Evolutionary conservation across 2,329 filamentous ascomycete species (phyloP).

Genomic region (Colletotrichum sp.): DNA sequence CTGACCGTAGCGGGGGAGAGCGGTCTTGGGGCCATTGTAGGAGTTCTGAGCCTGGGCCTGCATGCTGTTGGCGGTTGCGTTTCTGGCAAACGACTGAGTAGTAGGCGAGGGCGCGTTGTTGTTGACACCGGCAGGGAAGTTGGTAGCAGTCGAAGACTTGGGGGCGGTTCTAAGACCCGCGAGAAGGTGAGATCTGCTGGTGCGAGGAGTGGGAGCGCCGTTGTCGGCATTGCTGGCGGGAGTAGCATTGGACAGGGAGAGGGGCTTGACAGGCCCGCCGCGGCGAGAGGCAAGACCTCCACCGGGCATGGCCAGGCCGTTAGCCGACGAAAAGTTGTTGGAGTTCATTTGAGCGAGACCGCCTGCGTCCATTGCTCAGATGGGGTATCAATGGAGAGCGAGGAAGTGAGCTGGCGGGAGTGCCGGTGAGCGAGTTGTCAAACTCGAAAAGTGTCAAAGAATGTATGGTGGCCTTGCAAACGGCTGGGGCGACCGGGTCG

Average conservation of each 20-base stretch:
- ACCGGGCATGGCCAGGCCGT: slow-evolving; percentile 76
- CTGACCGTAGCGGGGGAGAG: slow-evolving; percentile 52
- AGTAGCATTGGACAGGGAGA: slow-evolving; percentile 78
- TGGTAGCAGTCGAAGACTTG: slow-evolving; percentile 78
- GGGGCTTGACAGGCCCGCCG: slow-evolving; percentile 87
- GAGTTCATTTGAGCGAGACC: slow-evolving; percentile 99
- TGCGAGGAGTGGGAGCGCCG: slow-evolving; percentile 81
- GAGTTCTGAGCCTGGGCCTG: slow-evolving; percentile 49
- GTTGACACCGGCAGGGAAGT: slow-evolving; percentile 71
- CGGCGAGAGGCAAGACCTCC: slow-evolving; percentile 84
- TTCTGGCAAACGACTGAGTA: slow-evolving; percentile 47
- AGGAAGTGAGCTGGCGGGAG: background rate
- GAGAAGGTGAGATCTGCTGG: slow-evolving; percentile 91
- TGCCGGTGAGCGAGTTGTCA: slow-evolving; percentile 3
- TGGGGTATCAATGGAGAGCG: background rate
- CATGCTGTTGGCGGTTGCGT: slow-evolving; percentile 47
- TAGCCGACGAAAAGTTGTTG: slow-evolving; percentile 75
- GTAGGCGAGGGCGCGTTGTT: slow-evolving; percentile 42
- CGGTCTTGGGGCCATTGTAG: slow-evolving; percentile 62
- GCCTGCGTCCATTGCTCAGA: slow-evolving; percentile 84
- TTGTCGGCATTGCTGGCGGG: slow-evolving; percentile 72
- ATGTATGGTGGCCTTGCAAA: slow-evolving; percentile 16
- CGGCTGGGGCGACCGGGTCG: slow-evolving; percentile 14
- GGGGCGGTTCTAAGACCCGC: slow-evolving; percentile 93
- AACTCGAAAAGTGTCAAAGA: slow-evolving; percentile 9